Evolutionary conservation across 441 rosid species (phyloP).

Genomic region (Sinapis alba): DNA sequence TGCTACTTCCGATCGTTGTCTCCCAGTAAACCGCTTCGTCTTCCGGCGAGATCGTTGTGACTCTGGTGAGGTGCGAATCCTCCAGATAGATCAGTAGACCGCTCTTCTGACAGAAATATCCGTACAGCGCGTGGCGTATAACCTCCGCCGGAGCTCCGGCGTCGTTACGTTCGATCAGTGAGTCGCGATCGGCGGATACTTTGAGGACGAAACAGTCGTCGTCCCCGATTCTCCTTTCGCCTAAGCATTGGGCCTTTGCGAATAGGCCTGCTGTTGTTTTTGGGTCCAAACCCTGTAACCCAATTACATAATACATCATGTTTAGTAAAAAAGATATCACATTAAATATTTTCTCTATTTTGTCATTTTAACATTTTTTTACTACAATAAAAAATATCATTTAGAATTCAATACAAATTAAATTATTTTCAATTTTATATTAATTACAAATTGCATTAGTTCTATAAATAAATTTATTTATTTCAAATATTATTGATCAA

Average conservation of each 20-base stretch:
- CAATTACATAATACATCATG: neutral
- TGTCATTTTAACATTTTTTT: no score
- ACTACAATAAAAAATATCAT: no score
- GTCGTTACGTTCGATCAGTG: constrained; percentile 76
- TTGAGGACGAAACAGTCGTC: constrained; percentile 85
- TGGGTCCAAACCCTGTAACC: constrained; percentile 74
- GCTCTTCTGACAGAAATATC: constrained; percentile 88
- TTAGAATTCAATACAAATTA: no score
- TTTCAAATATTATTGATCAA: no score
- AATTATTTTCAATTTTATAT: no score
- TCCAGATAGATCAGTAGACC: constrained; percentile 82
- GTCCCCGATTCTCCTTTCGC: constrained; percentile 76
- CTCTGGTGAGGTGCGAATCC: constrained; percentile 87
- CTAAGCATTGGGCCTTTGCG: constrained; percentile 75
- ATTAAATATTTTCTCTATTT: neutral
- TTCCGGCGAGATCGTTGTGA: constrained; percentile 60
- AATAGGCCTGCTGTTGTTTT: constrained; percentile 77
- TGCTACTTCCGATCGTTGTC: constrained; percentile 85
- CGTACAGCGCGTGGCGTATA: constrained; percentile 81
- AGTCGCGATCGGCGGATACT: constrained; percentile 76
- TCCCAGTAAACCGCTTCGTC: constrained; percentile 80
- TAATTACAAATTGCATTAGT: no score
- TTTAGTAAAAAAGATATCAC: neutral
- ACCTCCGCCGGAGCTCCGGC: constrained; percentile 75
- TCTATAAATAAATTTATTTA: no score